These are phyloP conservation scores for Pascua guehoae DNA, from an alignment of 1,284 basidiomycete species.

Conservation along the genomic window DNA sequence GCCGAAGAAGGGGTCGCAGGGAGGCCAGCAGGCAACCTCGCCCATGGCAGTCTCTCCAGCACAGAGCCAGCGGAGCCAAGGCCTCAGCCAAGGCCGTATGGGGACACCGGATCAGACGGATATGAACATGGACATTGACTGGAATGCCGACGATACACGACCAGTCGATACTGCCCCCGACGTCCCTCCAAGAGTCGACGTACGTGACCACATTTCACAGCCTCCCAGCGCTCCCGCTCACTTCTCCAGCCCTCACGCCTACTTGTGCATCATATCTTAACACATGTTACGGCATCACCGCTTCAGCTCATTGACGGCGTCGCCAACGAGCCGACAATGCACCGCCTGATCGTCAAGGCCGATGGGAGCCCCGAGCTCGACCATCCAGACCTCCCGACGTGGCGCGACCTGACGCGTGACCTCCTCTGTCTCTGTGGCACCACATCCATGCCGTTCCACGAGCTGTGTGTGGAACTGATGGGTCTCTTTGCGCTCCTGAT, in stretches of 20 bases:
- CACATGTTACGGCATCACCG: conserved; percentile 8
- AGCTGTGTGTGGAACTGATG: conserved; percentile 1
- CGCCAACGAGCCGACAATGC: conserved; percentile 25
- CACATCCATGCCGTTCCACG: conserved; percentile 6
- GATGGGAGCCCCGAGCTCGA: background rate
- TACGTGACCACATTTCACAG: too few relatives aligned
- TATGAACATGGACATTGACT: conserved; percentile 12
- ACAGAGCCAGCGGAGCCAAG: conserved; percentile 1
- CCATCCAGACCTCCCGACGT: background rate
- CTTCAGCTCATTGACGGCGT: conserved; percentile 11
- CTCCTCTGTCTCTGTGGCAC: conserved; percentile 23
- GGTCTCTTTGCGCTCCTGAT: too few relatives aligned
- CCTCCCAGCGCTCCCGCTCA: too few relatives aligned
- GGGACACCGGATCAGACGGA: background rate
- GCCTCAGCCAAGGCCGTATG: background rate
- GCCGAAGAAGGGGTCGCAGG: conserved; percentile 7
- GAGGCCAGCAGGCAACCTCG: conserved; percentile 1
- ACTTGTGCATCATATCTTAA: too few relatives aligned
- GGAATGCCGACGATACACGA: conserved; percentile 7
- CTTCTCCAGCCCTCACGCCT: too few relatives aligned
- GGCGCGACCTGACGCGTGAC: background rate
- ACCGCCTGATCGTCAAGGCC: conserved; percentile 20
- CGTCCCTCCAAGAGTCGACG: too few relatives aligned
- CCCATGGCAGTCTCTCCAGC: conserved; percentile 7
- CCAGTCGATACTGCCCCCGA: too few relatives aligned